Evolutionary conservation across 768 basidiomycete genomes (phyloP).

Genomic region (Pleurotus citrinopileatus): DNA sequence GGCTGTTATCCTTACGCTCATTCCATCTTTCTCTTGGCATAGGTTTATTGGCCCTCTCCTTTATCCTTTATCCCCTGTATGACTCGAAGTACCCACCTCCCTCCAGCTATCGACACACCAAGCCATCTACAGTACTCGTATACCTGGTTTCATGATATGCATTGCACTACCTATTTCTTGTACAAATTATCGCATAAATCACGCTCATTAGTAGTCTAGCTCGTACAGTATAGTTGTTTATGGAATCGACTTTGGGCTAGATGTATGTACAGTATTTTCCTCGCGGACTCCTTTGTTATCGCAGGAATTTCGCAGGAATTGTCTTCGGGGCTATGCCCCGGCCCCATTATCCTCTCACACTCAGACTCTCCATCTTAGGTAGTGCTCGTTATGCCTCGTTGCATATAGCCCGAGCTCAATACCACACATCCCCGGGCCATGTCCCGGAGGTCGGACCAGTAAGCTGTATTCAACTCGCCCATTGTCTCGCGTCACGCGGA

Average conservation of each 20-base stretch:
- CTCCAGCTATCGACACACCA: not conserved
- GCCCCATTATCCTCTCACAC: no score
- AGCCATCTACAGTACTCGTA: not conserved
- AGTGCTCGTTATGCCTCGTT: no score
- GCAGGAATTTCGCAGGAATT: not conserved
- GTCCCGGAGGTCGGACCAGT: no score
- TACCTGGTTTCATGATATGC: not conserved
- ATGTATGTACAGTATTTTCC: not conserved
- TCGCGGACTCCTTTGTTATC: not conserved
- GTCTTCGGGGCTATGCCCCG: no score
- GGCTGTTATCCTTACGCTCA: no score
- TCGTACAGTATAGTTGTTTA: slow-evolving; percentile 1
- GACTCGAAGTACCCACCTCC: not conserved
- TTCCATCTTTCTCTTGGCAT: not conserved
- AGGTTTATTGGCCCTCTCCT: not conserved
- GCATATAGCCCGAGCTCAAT: no score
- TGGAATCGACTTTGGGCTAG: not conserved
- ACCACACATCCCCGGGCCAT: no score
- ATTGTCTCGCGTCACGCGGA: no score
- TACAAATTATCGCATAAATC: not conserved
- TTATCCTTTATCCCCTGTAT: not conserved
- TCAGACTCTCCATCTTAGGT: not conserved
- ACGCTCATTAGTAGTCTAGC: not conserved
- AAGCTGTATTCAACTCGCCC: no score
- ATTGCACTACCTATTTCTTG: not conserved